phyloP scores from a whole-genome alignment of 208 protist genomes.

The Leishmania amazonensis region DNA sequence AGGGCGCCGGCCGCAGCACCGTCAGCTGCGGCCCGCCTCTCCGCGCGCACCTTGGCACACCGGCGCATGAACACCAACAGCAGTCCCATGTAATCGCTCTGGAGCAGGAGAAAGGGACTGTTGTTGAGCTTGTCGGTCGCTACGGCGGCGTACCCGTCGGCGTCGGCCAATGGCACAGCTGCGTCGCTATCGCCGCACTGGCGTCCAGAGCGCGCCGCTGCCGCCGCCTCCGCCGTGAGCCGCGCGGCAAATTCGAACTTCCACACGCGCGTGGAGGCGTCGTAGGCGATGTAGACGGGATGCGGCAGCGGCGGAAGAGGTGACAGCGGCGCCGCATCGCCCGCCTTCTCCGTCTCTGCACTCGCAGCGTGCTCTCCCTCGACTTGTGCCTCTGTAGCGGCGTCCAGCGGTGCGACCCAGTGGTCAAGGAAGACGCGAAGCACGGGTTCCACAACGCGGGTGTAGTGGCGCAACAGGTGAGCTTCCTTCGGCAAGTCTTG shows the following conservation, averaged over 20 bases:
- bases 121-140: constrained; percentile 31
- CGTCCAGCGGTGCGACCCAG: background rate
- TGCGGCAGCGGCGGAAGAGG: constrained; percentile 27
- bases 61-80: constrained; percentile 76
- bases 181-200: background rate
- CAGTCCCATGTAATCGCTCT: constrained; percentile 70
- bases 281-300: constrained; percentile 33
- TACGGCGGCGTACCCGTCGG: background rate
- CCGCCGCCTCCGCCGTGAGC: constrained; percentile 23
- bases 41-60: constrained; percentile 18
- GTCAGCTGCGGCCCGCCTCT: constrained; percentile 4
- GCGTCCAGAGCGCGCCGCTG: constrained; percentile 6
- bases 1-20: background rate
- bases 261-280: constrained; percentile 29
- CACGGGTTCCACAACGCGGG: constrained; percentile 13
- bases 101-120: constrained; percentile 52
- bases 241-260: constrained; percentile 40
- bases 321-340: background rate
- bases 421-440: constrained; percentile 14
- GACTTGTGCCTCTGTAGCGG: background rate
- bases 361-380: background rate
- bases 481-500: constrained; percentile 7
- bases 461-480: constrained; percentile 19
- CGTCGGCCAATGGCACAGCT: background rate
- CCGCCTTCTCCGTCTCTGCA: background rate